phyloP scores from a whole-genome alignment of 768 basidiomycete genomes.

The Agaricus sinodeliciosus region DNA sequence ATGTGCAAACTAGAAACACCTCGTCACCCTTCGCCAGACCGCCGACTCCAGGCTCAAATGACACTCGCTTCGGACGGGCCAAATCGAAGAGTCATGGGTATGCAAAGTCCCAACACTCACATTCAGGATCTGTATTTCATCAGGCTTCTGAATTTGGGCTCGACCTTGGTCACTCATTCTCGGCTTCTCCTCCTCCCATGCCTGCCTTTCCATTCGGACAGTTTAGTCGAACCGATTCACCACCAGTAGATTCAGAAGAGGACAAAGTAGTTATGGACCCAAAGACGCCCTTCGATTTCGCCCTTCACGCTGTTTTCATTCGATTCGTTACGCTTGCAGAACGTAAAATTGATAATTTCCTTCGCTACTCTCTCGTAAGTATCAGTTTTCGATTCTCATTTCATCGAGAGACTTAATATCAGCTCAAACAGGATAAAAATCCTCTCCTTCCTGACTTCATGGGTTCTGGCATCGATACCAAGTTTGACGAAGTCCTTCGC shows the following conservation, averaged over 20 bases:
- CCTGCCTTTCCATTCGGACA: slow-evolving; percentile 66
- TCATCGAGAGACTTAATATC: not conserved
- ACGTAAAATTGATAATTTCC: slow-evolving; percentile 68
- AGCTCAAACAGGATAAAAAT: slow-evolving; percentile 52
- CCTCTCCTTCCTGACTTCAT: slow-evolving; percentile 59
- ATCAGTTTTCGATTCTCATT: not conserved
- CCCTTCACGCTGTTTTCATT: slow-evolving; percentile 82
- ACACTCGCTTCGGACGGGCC: slow-evolving; percentile 26
- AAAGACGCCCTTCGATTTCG: slow-evolving; percentile 83
- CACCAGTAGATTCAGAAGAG: slow-evolving; percentile 52
- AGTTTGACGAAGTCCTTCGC: slow-evolving; percentile 80
- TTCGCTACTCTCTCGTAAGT: slow-evolving; percentile 62
- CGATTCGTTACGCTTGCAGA: slow-evolving; percentile 80
- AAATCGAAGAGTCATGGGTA: slow-evolving; percentile 53
- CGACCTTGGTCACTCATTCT: slow-evolving; percentile 50
- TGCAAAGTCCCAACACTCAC: slow-evolving; percentile 72
- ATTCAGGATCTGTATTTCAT: slow-evolving; percentile 69
- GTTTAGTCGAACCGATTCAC: slow-evolving; percentile 43
- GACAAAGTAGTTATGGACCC: slow-evolving; percentile 66
- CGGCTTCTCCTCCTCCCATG: slow-evolving; percentile 70
- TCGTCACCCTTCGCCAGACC: slow-evolving; percentile 44
- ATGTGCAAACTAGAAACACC: slow-evolving; percentile 28
- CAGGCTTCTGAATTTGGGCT: slow-evolving; percentile 59
- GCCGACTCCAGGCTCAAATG: slow-evolving; percentile 50
- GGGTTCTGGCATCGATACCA: slow-evolving; percentile 64